Conservation (phyloP, 108 stramenopile genomes). For the Cyclotella kingstonii region DNA sequence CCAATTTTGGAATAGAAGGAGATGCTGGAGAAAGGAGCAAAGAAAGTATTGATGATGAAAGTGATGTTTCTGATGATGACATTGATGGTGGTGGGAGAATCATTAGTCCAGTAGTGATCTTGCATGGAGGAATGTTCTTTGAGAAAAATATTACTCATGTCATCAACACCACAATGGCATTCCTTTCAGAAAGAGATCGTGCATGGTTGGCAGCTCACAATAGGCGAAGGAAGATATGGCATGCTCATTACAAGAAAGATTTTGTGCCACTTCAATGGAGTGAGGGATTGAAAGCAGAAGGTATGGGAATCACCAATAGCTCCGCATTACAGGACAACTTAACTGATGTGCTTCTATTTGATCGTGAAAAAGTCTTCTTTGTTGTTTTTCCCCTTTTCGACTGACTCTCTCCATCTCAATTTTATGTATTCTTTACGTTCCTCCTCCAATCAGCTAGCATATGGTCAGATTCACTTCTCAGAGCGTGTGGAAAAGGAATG, state of each 20-base stretch:
- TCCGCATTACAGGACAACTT: no score
- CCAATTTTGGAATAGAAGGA: no score
- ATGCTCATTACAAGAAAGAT: conserved; percentile 14
- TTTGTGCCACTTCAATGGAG: conserved; percentile 35
- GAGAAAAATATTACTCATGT: conserved; percentile 7
- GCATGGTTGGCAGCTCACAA: conserved; percentile 26
- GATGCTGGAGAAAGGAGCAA: no score
- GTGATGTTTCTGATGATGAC: no score
- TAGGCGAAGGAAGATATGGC: conserved; percentile 21
- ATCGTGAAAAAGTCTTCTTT: no score
- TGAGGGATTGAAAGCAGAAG: conserved; percentile 25
- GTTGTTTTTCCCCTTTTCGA: no score
- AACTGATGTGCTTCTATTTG: no score
- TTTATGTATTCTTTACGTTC: no score
- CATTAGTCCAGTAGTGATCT: conserved; percentile 4
- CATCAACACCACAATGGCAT: conserved; percentile 19
- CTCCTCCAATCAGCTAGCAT: no score
- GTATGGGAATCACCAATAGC: no score
- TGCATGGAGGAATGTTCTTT: conserved; percentile 24
- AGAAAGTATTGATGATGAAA: no score
- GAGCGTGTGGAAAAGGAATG: conserved; percentile 27
- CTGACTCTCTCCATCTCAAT: no score
- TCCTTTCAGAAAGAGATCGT: conserved; percentile 15
- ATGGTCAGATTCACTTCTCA: conserved; percentile 25
- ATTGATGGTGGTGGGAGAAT: background rate